Base-by-base conservation (phyloP, 495 filamentous ascomycete species). In the Penicillium macrosclerotiorum region DNA sequence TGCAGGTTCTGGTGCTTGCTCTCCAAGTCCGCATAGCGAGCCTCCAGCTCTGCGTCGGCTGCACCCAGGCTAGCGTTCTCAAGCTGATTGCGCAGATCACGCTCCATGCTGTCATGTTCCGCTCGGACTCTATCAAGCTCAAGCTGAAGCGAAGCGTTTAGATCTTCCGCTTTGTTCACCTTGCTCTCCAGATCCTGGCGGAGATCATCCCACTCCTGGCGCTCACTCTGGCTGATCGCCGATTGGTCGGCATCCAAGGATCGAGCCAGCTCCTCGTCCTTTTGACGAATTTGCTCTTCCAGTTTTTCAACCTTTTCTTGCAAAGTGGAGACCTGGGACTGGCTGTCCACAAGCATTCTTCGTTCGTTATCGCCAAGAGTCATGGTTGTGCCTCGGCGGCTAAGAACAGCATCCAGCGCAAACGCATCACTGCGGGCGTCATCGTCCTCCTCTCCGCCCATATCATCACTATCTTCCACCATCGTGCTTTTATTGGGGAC, bases 401-500 rank as follows among this genome's bases (percentile, higher is more conserved):
- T 88, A 52, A 49, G 62, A 55, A 55, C 74, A 52, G 68, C 71
- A 59, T 85, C 75, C 35, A 84, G 50, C 42, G 74, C 77, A 69
- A 87, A 86, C 24, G 83, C 72, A 66, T 85, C 82, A 49, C 76
- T 78, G 20, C 79, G 77, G 49, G 81, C 75, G 62, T 84, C 78
- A 38, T 70, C 71, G 43, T 86, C 82, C 44, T 86, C 85, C 14
- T 82, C 79, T 11, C 54, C 61, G 1, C 72, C 76, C 43, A 68
- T 72, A 54, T 90, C 86, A 50, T 94, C 91, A 50, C 95, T 93
- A 64, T 98, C 93, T 62, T 98, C 93, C 12, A 97, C 86, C 86
- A 98, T 90, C 0, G 90, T 97, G 54, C 92, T 94, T 67, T 97
- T 98, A 55, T 95, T 97, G 5, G 93, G 94, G 18, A 96, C 84